Evolutionary conservation across 257 asterid genomes (phyloP).

Genomic region (Coffea canephora): DNA sequence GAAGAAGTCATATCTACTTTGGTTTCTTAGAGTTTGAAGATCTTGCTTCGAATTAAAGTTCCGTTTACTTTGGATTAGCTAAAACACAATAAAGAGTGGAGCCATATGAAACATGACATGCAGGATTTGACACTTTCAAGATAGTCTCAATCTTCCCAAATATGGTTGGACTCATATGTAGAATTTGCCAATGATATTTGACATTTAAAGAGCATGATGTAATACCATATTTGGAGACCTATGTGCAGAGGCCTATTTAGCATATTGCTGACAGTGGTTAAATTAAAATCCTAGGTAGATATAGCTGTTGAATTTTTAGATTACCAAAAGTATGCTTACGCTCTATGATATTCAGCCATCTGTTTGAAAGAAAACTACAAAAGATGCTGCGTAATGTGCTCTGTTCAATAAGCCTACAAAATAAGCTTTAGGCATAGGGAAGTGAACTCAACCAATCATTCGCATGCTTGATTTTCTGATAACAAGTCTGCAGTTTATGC

Average conservation of each 20-base stretch:
- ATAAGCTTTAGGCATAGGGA: background rate
- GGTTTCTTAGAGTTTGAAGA: slow-evolving; percentile 2
- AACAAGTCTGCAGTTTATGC: background rate
- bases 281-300: background rate
- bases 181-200: background rate
- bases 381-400: background rate
- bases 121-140: background rate
- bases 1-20: background rate
- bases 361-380: no score
- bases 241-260: background rate
- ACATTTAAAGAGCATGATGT: background rate
- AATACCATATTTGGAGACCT: background rate
- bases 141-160: background rate
- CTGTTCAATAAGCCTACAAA: background rate
- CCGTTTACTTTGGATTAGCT: slow-evolving; percentile 4
- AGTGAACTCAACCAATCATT: background rate
- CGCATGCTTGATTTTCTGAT: background rate
- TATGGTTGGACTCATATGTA: background rate
- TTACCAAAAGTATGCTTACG: background rate
- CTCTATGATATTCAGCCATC: background rate
- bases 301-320: background rate
- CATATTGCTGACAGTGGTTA: background rate
- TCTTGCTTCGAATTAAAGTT: background rate
- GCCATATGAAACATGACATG: background rate
- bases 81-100: background rate